phyloP scores from a whole-genome alignment of 73 alveolate genomes.

The Urostyla sp. region DNA sequence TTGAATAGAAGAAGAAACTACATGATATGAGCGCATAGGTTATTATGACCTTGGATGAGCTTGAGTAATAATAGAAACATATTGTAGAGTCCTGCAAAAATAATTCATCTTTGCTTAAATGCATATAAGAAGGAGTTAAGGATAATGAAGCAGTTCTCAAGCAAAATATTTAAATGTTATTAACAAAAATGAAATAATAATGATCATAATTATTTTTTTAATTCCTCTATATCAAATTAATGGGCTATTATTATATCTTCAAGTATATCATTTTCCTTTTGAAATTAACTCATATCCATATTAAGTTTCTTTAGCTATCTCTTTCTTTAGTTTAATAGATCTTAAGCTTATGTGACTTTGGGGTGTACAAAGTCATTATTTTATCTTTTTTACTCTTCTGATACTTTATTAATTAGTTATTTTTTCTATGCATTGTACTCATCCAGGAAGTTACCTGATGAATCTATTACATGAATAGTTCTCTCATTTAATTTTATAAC shows the following conservation, averaged over 20 bases:
- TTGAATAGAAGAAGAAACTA: slow-evolving; percentile 28
- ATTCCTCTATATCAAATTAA: neutral
- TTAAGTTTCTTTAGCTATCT: neutral
- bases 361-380: slow-evolving; percentile 11
- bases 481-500: neutral
- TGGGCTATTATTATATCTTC: slow-evolving; percentile 9
- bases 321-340: neutral
- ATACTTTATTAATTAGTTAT: neutral
- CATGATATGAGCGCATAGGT: slow-evolving; percentile 55
- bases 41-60: neutral
- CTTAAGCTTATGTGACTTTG: slow-evolving; percentile 5
- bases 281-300: neutral
- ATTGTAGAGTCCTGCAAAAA: neutral
- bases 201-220: neutral
- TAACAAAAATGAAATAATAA: neutral
- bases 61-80: slow-evolving; percentile 12
- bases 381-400: slow-evolving; percentile 2
- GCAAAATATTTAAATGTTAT: slow-evolving; percentile 3
- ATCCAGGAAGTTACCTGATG: neutral
- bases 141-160: neutral
- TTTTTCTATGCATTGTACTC: slow-evolving; percentile 1
- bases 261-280: slow-evolving; percentile 10
- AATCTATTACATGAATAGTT: neutral
- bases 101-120: slow-evolving; percentile 8
- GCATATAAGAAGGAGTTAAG: neutral